Percentiles rank a stretch among this genome's conserved stretches.
These are phyloP conservation scores for Verticillium alfalfae DNA, from an alignment of 2,329 filamentous ascomycete species.

Conservation along the genomic window DNA sequence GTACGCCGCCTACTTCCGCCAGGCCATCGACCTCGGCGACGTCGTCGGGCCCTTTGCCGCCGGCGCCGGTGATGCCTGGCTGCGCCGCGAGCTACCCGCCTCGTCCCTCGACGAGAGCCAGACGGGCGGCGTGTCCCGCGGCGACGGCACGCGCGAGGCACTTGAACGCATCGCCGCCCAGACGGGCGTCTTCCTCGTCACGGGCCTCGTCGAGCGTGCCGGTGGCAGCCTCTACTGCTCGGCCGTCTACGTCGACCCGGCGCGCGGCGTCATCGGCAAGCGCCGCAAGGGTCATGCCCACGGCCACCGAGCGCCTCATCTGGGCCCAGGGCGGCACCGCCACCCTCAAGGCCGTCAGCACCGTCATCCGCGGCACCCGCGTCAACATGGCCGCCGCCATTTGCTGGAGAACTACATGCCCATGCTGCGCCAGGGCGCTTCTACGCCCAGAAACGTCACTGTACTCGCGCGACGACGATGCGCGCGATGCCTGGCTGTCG, in stretches of 20 bases:
- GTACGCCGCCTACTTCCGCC: conserved; percentile 73
- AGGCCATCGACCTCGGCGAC: conserved; percentile 79
- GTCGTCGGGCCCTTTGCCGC: conserved; percentile 50
- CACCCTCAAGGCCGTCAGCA: conserved; percentile 74
- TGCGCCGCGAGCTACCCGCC: conserved; percentile 47
- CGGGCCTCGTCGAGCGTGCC: conserved; percentile 71
- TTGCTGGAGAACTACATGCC: conserved; percentile 98
- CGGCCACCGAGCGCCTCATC: conserved; percentile 73
- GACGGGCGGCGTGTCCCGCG: conserved; percentile 32
- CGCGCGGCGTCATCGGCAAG: conserved; percentile 70
- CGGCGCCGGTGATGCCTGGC: conserved; percentile 70
- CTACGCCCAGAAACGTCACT: conserved; percentile 87
- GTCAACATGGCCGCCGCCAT: conserved; percentile 82
- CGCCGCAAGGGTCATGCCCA: conserved; percentile 88
- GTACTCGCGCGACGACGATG: too few relatives aligned
- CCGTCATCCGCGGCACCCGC: conserved; percentile 70
- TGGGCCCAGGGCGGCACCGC: conserved; percentile 83
- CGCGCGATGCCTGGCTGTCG: conserved; percentile 72
- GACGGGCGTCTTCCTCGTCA: conserved; percentile 76
- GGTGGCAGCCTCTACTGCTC: conserved; percentile 82
- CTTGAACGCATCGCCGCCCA: conserved; percentile 71
- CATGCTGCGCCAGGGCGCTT: conserved; percentile 74
- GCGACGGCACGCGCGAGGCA: conserved; percentile 66
- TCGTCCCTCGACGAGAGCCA: conserved; percentile 3
- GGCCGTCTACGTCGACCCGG: conserved; percentile 76